Conservation (phyloP, 2,329 filamentous ascomycete genomes). For the Aureobasidium leucospermi region DNA sequence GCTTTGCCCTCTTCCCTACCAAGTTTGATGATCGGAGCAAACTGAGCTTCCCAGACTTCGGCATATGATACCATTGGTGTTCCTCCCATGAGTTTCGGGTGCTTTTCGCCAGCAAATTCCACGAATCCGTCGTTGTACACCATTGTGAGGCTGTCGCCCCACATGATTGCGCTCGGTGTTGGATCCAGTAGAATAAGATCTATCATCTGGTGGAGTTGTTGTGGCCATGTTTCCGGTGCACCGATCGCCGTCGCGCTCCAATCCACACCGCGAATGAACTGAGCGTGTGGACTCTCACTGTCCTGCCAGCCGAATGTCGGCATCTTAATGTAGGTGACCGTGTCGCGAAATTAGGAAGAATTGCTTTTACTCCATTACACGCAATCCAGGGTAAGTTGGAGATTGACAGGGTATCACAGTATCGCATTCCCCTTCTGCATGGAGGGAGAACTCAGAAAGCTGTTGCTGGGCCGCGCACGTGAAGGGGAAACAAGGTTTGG, state of each 20-base stretch:
- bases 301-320: not conserved
- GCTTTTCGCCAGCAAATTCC: slow-evolving; percentile 25
- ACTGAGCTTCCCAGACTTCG: slow-evolving; percentile 10
- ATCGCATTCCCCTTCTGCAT: not conserved
- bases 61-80: slow-evolving; percentile 14
- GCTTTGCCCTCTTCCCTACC: slow-evolving; percentile 20
- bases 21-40: slow-evolving; percentile 4
- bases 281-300: not conserved
- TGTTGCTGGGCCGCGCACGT: not conserved
- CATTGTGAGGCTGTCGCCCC: slow-evolving; percentile 28
- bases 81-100: slow-evolving; percentile 17
- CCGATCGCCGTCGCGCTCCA: slow-evolving; percentile 26
- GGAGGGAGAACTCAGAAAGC: not conserved
- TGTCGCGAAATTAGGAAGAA: not conserved
- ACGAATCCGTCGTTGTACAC: slow-evolving; percentile 30
- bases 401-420: not conserved
- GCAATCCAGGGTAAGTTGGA: not conserved
- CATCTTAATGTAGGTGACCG: not conserved
- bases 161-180: slow-evolving; percentile 23
- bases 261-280: slow-evolving; percentile 16
- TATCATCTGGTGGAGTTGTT: slow-evolving; percentile 20
- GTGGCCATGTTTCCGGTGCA: slow-evolving; percentile 23
- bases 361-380: not conserved
- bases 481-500: slow-evolving; percentile 1
- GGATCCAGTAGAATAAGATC: slow-evolving; percentile 25